Evolutionary conservation across 2,329 filamentous ascomycete genomes (phyloP).

Genomic region (Pyrenophora tritici-repentis): DNA sequence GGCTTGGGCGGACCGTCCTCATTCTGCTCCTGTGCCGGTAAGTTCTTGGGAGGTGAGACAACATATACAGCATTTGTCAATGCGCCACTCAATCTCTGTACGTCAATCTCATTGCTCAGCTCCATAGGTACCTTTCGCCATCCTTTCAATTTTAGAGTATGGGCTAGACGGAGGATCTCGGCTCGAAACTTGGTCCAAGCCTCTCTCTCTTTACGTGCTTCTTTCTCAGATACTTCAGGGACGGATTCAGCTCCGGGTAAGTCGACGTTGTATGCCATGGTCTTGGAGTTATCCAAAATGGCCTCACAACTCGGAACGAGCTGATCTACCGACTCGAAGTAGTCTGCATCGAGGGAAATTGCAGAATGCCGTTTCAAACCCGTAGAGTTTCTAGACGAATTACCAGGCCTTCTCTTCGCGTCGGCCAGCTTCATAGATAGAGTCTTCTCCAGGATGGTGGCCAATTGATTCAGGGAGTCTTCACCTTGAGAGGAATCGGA

Average conservation of each 20-base stretch:
- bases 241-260: constrained; percentile 54
- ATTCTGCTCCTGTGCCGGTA: constrained; percentile 52
- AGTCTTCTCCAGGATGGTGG: constrained; percentile 75
- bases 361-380: constrained; percentile 52
- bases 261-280: constrained; percentile 74
- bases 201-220: constrained; percentile 68
- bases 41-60: constrained; percentile 75
- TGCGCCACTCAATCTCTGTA: constrained; percentile 83
- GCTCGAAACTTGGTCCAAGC: constrained; percentile 88
- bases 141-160: constrained; percentile 87
- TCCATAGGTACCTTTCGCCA: constrained; percentile 85
- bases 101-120: constrained; percentile 68
- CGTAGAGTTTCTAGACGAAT: constrained; percentile 36
- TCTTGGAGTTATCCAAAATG: constrained; percentile 86
- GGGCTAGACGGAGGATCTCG: constrained; percentile 85
- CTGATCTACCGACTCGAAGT: constrained; percentile 73
- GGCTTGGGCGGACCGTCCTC: constrained; percentile 44
- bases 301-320: constrained; percentile 86
- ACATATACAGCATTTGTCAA: constrained; percentile 97
- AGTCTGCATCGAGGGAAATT: constrained; percentile 83
- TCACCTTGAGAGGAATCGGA: constrained; percentile 70
- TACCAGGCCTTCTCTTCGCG: constrained; percentile 36
- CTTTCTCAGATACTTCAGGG: constrained; percentile 51
- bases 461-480: constrained; percentile 77
- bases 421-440: constrained; percentile 53